Percentiles rank a stretch among this genome's conserved stretches.
Conservation (phyloP, 208 protist genomes). For the Phytomonas serpens region DNA sequence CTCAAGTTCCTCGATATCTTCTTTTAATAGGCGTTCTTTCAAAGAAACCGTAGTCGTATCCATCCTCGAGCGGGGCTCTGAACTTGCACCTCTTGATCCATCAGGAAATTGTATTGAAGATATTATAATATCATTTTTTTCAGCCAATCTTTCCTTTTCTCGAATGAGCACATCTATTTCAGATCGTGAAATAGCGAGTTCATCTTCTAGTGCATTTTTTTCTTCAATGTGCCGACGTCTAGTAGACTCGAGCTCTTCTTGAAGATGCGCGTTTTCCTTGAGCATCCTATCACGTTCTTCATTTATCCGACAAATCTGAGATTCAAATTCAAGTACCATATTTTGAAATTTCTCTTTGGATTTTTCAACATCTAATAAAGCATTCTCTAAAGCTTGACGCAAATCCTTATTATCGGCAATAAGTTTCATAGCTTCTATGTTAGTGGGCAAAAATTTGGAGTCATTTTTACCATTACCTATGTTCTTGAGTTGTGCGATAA, state of each 20-base stretch:
- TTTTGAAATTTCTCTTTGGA: background rate
- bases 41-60: slow-evolving; percentile 12
- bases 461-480: slow-evolving; percentile 14
- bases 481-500: slow-evolving; percentile 30
- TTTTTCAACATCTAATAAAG: slow-evolving; percentile 10
- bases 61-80: background rate
- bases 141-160: slow-evolving; percentile 40
- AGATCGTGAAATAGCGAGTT: slow-evolving; percentile 24
- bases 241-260: slow-evolving; percentile 29
- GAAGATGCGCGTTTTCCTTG: slow-evolving; percentile 22
- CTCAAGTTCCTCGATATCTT: slow-evolving; percentile 68
- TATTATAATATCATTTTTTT: slow-evolving; percentile 31
- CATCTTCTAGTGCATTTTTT: slow-evolving; percentile 24
- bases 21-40: slow-evolving; percentile 51
- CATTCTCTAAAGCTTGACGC: slow-evolving; percentile 14
- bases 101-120: background rate
- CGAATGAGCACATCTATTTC: slow-evolving; percentile 41
- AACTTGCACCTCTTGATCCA: background rate
- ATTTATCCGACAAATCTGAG: slow-evolving; percentile 14
- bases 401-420: slow-evolving; percentile 53
- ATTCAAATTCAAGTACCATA: slow-evolving; percentile 9
- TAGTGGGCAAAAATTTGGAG: slow-evolving; percentile 6
- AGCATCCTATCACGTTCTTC: slow-evolving; percentile 21
- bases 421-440: slow-evolving; percentile 41
- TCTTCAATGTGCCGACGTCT: slow-evolving; percentile 30